Conservation (phyloP, 495 filamentous ascomycete genomes). For the Penicillium coprophilum region DNA sequence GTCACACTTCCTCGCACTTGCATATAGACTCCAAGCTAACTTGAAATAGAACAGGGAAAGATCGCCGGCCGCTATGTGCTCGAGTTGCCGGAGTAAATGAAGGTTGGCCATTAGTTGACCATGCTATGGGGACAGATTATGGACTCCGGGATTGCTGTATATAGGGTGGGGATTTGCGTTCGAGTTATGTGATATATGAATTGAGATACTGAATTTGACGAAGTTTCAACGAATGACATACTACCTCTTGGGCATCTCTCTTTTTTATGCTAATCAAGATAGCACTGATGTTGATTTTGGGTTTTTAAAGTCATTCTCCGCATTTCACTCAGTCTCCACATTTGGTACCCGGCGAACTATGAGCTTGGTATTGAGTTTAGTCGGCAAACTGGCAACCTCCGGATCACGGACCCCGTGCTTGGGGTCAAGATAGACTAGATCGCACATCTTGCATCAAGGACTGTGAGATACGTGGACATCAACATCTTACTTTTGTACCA, state of each 20-base stretch:
- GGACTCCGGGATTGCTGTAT: neutral
- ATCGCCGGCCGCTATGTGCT: constrained; percentile 86
- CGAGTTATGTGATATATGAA: neutral
- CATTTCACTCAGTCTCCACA: neutral
- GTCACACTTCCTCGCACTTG: neutral
- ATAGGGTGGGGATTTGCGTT: neutral
- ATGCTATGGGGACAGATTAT: neutral
- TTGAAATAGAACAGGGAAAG: constrained; percentile 54
- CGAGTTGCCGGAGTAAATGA: constrained; percentile 55
- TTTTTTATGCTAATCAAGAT: neutral
- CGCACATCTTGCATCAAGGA: neutral
- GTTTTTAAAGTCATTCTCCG: neutral
- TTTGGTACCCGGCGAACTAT: neutral
- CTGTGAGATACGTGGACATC: neutral
- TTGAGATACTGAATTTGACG: neutral
- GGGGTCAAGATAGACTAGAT: neutral
- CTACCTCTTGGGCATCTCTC: too few relatives aligned
- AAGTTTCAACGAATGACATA: neutral
- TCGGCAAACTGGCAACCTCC: neutral
- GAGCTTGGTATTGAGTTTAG: neutral
- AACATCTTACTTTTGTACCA: neutral
- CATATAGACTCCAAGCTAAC: constrained; percentile 1
- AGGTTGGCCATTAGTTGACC: neutral
- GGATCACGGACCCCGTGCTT: neutral
- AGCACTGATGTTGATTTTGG: neutral